Conservation (phyloP, 345 rosid species). For the Salix dunnii region DNA sequence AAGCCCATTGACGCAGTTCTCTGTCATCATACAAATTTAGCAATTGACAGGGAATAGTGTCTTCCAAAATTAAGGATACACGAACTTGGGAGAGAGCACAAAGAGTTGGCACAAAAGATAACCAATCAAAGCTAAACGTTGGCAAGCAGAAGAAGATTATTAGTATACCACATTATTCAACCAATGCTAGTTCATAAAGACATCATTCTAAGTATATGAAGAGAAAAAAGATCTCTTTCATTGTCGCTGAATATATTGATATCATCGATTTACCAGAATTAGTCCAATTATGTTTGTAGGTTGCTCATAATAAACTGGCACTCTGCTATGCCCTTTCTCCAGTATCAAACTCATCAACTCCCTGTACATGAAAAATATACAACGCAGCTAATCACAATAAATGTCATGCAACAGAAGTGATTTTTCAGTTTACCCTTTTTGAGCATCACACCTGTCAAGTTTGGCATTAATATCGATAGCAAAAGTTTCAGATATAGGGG, state of each 20-base stretch:
- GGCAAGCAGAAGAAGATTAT: not conserved
- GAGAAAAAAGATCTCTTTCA: not conserved
- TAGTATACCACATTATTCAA: not conserved
- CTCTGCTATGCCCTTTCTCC: conserved; percentile 98
- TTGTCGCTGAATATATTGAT: not conserved
- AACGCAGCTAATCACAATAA: conserved; percentile 11
- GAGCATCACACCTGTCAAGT: conserved; percentile 64
- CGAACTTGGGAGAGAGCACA: not conserved
- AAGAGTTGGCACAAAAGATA: not conserved
- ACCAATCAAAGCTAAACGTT: not conserved
- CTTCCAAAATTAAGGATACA: not conserved
- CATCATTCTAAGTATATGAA: not conserved
- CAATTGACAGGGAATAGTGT: not conserved
- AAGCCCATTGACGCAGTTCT: not conserved
- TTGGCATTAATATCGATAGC: conserved; percentile 76
- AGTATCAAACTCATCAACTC: conserved; percentile 70
- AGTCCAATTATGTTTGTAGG: conserved; percentile 87
- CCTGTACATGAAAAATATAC: conserved; percentile 37
- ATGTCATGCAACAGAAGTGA: conserved; percentile 11
- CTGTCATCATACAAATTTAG: not conserved
- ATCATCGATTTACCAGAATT: conserved; percentile 52
- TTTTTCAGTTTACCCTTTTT: conserved; percentile 7
- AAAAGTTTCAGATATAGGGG: conserved; percentile 76
- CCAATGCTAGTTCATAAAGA: not conserved
- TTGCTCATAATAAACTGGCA: conserved; percentile 92